Conservation (phyloP, 2,329 filamentous ascomycete species). For the Epichloe brachyelytri region DNA sequence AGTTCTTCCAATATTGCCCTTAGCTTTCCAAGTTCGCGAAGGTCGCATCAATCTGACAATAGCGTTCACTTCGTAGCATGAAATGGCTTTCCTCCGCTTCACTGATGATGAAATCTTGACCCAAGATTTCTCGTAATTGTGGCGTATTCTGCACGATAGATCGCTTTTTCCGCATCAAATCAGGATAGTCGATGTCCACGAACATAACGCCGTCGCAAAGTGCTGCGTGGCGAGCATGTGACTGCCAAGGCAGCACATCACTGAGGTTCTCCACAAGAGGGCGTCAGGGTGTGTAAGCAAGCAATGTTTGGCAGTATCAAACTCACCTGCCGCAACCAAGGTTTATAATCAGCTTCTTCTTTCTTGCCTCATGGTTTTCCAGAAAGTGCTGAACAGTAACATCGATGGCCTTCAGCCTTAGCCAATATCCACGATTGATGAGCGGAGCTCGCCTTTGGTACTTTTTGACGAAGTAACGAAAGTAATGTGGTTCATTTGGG, state of each 20-base stretch:
- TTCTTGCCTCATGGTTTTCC: conserved; percentile 28
- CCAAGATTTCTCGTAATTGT: conserved; percentile 34
- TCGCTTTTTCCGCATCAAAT: conserved; percentile 64
- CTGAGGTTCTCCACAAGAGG: conserved; percentile 28
- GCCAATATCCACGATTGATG: conserved; percentile 81
- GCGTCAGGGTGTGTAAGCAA: background rate
- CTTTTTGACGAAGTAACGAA: conserved; percentile 77
- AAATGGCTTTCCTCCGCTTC: conserved; percentile 31
- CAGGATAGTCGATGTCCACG: conserved; percentile 76
- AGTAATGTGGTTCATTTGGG: conserved; percentile 65
- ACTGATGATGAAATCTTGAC: conserved; percentile 18
- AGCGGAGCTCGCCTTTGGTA: conserved; percentile 72
- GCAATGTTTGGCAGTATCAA: background rate
- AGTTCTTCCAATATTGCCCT: conserved; percentile 44
- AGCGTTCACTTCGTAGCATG: conserved; percentile 53
- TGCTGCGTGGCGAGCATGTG: conserved; percentile 51
- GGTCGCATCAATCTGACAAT: conserved; percentile 69
- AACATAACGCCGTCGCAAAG: conserved; percentile 50
- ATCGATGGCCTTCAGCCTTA: conserved; percentile 74
- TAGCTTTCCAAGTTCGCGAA: conserved; percentile 53
- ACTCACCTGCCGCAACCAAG: conserved; percentile 82
- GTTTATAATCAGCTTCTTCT: conserved; percentile 67
- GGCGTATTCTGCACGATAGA: conserved; percentile 51
- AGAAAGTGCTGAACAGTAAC: conserved; percentile 63
- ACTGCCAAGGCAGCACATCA: conserved; percentile 79